Evolutionary conservation across 208 protist genomes (phyloP), one percentile per base, ranked within the genome.

Genomic region (Wallacemonas collosoma): DNA sequence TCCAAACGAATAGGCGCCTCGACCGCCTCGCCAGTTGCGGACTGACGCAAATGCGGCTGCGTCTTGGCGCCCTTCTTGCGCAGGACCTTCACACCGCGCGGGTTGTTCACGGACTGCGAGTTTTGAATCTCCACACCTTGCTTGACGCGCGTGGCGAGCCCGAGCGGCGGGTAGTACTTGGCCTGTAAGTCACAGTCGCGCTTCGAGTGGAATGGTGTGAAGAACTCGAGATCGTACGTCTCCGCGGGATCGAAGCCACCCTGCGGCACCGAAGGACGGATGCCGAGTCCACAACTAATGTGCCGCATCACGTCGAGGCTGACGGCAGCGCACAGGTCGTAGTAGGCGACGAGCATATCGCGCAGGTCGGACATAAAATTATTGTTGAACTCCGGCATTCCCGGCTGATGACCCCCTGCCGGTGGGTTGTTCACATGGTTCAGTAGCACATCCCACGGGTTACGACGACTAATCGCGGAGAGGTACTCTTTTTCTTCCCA

Each of bases 261-360:
- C 56, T 89, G 82, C 38, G 87, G 87, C 50, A 87, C 73, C 11
- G 86, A 86, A 2, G 90, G 90, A 3, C 88, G 85, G 45, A 95
- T 91, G 70, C 90, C 90, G 0, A 95, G 76, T 1, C 88, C 90
- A 56, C 90, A 95, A 79, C 86, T 92, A 74, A 95, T 89, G 79
- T 95, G 90, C 66, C 90, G 87, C 73, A 95, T 80, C 41, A 93
- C 86, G 54, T 95, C 90, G 62, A 95, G 81, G 60, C 82, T 83
- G 38, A 95, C 90, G 54, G 75, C 85, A 57, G 76, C 79, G 83
- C 88, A 93, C 55, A 93, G 82, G 17, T 93, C 91, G 72, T 93
- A 95, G 79, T 93, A 95, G 9, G 88, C 87, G 75, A 93, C 77
- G 79, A 95, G 80, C 87, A 93, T 93, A 62, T 93, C 87, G 36